A percentile compares a stretch with the other conserved stretches of the same genome.
Evolutionary conservation across 345 rosid genomes (phyloP).

Genomic region (Citrus reticulata): DNA sequence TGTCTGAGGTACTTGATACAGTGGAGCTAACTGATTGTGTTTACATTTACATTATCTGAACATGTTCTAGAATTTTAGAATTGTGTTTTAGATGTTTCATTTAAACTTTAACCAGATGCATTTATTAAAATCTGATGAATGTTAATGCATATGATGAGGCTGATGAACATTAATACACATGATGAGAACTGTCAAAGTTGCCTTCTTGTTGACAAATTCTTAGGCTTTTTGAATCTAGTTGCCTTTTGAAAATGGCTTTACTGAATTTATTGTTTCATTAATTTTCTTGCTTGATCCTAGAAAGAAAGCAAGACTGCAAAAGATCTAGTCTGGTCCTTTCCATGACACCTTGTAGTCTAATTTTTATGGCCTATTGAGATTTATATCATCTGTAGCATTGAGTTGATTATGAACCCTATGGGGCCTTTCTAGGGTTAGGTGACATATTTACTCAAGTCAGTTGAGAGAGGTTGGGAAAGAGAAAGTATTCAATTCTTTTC

Average conservation of each 20-base stretch:
- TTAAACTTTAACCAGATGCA: not conserved
- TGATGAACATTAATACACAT: not conserved
- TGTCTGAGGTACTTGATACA: constrained; percentile 56
- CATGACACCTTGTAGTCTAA: not conserved
- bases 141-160: not conserved
- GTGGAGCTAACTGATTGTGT: not conserved
- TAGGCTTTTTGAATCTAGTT: not conserved
- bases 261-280: not conserved
- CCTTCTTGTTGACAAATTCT: not conserved
- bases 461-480: constrained; percentile 19
- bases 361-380: not conserved
- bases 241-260: not conserved
- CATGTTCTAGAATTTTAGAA: not conserved
- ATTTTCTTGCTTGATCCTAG: not conserved
- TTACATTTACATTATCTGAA: not conserved
- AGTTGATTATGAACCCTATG: constrained; percentile 7
- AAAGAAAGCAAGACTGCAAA: not conserved
- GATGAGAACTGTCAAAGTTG: not conserved
- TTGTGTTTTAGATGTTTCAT: not conserved
- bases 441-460: constrained; percentile 29
- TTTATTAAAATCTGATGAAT: not conserved
- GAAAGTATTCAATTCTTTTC: not conserved
- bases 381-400: constrained; percentile 8
- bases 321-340: not conserved
- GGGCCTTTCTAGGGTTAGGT: constrained; percentile 20